A percentile compares a stretch with the other conserved stretches of the same genome.
Evolutionary conservation across 2,329 filamentous ascomycete species (phyloP).

Genomic region (Aspergillus fumigatiaffinis): DNA sequence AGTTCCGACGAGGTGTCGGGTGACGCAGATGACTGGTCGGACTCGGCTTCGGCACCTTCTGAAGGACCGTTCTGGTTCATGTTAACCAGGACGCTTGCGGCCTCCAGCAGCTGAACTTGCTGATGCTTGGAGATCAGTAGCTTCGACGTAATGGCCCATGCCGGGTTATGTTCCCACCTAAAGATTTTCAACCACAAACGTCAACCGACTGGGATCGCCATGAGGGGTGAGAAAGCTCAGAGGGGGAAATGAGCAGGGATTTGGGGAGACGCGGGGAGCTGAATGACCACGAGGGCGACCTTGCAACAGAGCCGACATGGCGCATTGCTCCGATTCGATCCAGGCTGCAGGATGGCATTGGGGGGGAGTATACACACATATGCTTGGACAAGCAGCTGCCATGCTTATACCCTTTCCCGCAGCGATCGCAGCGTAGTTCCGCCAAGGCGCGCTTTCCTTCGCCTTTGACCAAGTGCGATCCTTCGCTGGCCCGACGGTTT

Average conservation of each 20-base stretch:
- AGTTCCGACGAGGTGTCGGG: slow-evolving; percentile 77
- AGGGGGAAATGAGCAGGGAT: slow-evolving; percentile 25
- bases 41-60: slow-evolving; percentile 65
- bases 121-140: slow-evolving; percentile 98
- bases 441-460: slow-evolving; percentile 74
- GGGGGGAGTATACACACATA: slow-evolving; percentile 78
- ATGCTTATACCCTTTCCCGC: slow-evolving; percentile 99
- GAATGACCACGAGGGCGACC: slow-evolving; percentile 36
- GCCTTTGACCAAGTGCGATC: slow-evolving; percentile 74
- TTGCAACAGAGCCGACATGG: slow-evolving; percentile 36
- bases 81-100: slow-evolving; percentile 88
- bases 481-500: slow-evolving; percentile 72
- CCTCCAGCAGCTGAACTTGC: slow-evolving; percentile 95
- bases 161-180: slow-evolving; percentile 99
- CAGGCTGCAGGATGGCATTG: slow-evolving; percentile 43
- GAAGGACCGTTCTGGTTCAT: slow-evolving; percentile 71
- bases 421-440: slow-evolving; percentile 94
- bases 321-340: slow-evolving; percentile 39
- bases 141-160: slow-evolving; percentile 97
- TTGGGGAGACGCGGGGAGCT: slow-evolving; percentile 9
- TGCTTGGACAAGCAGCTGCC: slow-evolving; percentile 99
- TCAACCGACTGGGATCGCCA: slow-evolving; percentile 36
- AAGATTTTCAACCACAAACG: slow-evolving; percentile 27
- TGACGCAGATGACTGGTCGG: slow-evolving; percentile 77
- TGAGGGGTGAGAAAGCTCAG: slow-evolving; percentile 20